Evolutionary conservation across 1,284 basidiomycete species (phyloP).

Genomic region (Ganoderma leucocontextum): DNA sequence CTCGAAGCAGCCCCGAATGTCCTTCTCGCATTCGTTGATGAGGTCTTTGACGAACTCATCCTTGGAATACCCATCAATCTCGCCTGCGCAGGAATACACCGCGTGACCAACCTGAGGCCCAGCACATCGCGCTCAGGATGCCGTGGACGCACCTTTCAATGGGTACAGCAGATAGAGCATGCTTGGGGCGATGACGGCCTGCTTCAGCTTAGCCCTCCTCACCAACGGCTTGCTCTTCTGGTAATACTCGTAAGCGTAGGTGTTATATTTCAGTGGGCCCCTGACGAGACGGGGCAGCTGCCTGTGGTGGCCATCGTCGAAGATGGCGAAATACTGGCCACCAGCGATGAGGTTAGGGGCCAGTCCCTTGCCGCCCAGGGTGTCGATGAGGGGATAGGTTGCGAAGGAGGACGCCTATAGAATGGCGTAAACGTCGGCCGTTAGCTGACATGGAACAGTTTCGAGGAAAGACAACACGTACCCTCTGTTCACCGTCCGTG

Average conservation of each 20-base stretch:
- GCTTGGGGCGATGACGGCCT: background rate
- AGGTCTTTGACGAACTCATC: background rate
- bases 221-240: background rate
- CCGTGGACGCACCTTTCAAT: background rate
- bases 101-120: background rate
- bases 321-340: background rate
- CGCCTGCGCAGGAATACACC: background rate
- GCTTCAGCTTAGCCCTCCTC: background rate
- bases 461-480: background rate
- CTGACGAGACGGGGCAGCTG: slow-evolving; percentile 3
- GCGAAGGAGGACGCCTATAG: background rate
- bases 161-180: slow-evolving; percentile 4
- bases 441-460: background rate
- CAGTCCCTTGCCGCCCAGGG: background rate
- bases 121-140: background rate
- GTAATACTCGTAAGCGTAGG: background rate
- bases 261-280: background rate
- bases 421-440: background rate
- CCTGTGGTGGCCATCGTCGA: slow-evolving; percentile 3
- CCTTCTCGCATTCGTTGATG: slow-evolving; percentile 1
- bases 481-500: background rate
- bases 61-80: background rate
- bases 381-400: background rate
- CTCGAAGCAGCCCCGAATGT: background rate
- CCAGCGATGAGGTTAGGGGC: background rate